phyloP scores from a whole-genome alignment of 2,329 filamentous ascomycete species.

The Colletotrichum sp. region DNA sequence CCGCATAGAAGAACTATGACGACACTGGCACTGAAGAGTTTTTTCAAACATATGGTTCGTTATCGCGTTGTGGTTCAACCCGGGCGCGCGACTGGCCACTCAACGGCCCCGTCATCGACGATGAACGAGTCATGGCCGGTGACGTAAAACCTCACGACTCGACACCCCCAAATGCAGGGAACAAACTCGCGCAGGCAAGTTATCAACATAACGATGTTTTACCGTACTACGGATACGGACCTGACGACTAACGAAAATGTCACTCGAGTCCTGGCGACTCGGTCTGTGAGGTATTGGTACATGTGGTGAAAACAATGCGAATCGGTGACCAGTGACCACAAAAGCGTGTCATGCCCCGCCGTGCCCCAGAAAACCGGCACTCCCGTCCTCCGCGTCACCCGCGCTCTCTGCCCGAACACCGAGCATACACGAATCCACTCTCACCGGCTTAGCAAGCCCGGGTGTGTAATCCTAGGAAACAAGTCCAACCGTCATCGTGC shows the following conservation, averaged over 20 bases:
- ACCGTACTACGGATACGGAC: background rate
- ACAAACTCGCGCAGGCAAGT: background rate
- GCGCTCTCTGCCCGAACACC: background rate
- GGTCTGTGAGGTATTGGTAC: background rate
- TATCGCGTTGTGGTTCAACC: background rate
- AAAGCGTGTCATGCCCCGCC: background rate
- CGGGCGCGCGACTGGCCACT: background rate
- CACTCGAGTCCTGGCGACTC: background rate
- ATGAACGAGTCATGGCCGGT: conserved; percentile 11
- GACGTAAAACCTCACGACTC: conserved; percentile 9
- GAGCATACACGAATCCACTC: background rate
- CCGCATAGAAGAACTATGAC: background rate
- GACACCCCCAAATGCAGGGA: background rate
- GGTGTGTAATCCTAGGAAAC: background rate
- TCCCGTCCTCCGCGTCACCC: background rate
- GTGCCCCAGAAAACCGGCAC: background rate
- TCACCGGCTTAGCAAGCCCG: background rate
- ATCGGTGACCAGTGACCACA: background rate
- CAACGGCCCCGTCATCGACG: background rate
- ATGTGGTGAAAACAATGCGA: background rate
- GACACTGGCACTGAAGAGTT: background rate
- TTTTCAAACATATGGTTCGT: background rate
- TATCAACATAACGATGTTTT: background rate
- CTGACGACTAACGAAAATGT: background rate
- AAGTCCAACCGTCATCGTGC: background rate